Conservation (phyloP, 495 filamentous ascomycete genomes). For the Penicillium arizonense region DNA sequence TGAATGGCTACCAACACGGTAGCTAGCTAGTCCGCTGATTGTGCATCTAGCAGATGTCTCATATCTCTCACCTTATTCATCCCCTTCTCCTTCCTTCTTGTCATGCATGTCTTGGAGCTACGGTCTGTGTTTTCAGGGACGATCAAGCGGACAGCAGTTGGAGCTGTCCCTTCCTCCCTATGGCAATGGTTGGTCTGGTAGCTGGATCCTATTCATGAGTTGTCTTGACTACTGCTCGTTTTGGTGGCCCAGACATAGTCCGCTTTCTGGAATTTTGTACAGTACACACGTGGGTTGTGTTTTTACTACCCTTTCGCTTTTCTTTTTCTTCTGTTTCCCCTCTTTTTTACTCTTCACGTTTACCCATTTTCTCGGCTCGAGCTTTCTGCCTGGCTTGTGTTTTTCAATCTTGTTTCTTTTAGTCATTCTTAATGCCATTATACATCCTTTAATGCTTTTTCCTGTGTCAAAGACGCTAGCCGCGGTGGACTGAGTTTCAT, state of each 20-base stretch:
- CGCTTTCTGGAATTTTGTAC: conserved; percentile 18
- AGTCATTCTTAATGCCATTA: conserved; percentile 17
- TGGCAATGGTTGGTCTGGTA: conserved; percentile 18
- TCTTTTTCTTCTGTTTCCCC: conserved; percentile 2
- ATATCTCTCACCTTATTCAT: background rate
- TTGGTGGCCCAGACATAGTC: conserved; percentile 15
- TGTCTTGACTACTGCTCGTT: conserved; percentile 16
- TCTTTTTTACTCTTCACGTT: background rate
- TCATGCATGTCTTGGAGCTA: conserved; percentile 43
- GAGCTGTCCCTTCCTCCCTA: conserved; percentile 13
- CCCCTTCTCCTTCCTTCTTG: conserved; percentile 15
- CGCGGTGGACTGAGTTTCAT: too few species aligned
- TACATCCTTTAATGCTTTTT: conserved; percentile 34
- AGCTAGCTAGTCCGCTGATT: background rate
- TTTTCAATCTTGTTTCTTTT: conserved; percentile 15
- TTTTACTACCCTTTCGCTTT: background rate
- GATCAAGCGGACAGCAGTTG: conserved; percentile 6
- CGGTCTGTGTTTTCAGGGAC: conserved; percentile 30
- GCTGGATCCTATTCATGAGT: conserved; percentile 20
- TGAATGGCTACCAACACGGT: background rate
- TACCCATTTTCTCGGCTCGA: conserved; percentile 2
- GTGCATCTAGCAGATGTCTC: too few species aligned
- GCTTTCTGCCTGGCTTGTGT: conserved; percentile 9
- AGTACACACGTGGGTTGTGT: conserved; percentile 27
- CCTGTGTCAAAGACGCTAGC: conserved; percentile 9